phyloP scores from a whole-genome alignment of 2,329 filamentous ascomycete species.

The Sporothrix brasiliensis region DNA sequence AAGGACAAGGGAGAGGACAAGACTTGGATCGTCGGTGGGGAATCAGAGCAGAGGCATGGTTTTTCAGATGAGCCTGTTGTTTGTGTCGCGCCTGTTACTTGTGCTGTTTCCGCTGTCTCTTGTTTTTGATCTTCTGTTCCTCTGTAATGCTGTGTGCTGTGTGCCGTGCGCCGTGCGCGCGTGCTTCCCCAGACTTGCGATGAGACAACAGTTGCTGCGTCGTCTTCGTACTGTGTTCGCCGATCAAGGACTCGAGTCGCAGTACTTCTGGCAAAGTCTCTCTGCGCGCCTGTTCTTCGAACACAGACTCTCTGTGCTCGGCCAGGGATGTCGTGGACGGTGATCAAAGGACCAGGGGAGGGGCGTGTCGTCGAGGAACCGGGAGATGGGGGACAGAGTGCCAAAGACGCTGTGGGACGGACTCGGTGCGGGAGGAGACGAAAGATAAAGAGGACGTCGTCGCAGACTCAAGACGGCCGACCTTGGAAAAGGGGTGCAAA shows the following conservation, averaged over 20 bases:
- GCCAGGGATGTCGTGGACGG: conserved; percentile 15
- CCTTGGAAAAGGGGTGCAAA: background rate
- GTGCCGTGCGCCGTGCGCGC: too few relatives aligned
- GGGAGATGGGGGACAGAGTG: background rate
- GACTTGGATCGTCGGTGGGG: background rate
- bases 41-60: conserved; percentile 8
- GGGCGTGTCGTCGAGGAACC: background rate
- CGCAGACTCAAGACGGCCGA: too few relatives aligned
- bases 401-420: background rate
- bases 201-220: background rate
- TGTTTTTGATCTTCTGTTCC: background rate
- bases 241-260: background rate
- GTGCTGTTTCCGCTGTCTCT: background rate
- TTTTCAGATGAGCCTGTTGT: background rate
- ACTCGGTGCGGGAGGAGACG: background rate
- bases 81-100: background rate
- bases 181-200: too few relatives aligned
- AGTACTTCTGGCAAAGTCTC: background rate
- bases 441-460: background rate
- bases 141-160: background rate
- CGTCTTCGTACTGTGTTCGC: conserved; percentile 3
- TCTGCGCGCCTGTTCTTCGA: background rate
- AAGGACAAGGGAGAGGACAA: background rate
- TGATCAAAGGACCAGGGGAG: background rate
- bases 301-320: conserved; percentile 5